These are phyloP conservation scores for Crassisporium funariophilum DNA, from an alignment of 768 basidiomycete species.

Conservation along the genomic window DNA sequence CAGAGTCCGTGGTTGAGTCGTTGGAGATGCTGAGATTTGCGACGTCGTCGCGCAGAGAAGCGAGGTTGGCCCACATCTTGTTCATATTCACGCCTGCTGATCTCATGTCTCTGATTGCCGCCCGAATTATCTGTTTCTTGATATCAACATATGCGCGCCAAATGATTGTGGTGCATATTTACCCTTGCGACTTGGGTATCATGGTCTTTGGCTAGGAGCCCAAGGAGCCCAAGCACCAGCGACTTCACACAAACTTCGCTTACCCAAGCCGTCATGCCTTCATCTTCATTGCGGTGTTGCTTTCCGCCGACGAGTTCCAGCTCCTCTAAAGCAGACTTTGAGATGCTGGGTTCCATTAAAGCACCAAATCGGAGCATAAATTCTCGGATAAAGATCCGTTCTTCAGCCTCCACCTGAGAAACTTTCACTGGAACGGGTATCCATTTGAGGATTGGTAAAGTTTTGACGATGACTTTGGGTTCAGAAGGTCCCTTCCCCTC, in stretches of 20 bases:
- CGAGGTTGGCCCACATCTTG: constrained; percentile 64
- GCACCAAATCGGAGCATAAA: constrained; percentile 67
- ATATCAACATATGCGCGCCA: constrained; percentile 2
- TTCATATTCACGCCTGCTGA: constrained; percentile 55
- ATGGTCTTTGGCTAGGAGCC: constrained; percentile 49
- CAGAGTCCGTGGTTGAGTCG: constrained; percentile 7
- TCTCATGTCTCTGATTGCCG: constrained; percentile 54
- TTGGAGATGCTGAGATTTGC: constrained; percentile 7
- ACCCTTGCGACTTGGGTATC: constrained; percentile 41
- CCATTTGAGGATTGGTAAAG: constrained; percentile 57
- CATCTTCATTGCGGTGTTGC: constrained; percentile 39
- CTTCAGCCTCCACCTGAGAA: constrained; percentile 49
- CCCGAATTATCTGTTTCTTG: constrained; percentile 39
- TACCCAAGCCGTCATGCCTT: constrained; percentile 53
- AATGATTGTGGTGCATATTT: constrained; percentile 6
- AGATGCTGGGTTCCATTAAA: constrained; percentile 43
- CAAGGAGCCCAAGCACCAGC: constrained; percentile 62
- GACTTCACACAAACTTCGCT: constrained; percentile 66
- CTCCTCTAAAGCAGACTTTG: constrained; percentile 58
- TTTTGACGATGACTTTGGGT: constrained; percentile 6
- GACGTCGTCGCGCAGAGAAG: constrained; percentile 43
- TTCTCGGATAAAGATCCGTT: constrained; percentile 73
- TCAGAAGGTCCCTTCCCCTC: too few relatives aligned
- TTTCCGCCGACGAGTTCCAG: constrained; percentile 53
- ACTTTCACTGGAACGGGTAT: constrained; percentile 45